Base-by-base conservation (phyloP, 2,329 filamentous ascomycete species). In the Mycosphaerelloides madeirae region DNA sequence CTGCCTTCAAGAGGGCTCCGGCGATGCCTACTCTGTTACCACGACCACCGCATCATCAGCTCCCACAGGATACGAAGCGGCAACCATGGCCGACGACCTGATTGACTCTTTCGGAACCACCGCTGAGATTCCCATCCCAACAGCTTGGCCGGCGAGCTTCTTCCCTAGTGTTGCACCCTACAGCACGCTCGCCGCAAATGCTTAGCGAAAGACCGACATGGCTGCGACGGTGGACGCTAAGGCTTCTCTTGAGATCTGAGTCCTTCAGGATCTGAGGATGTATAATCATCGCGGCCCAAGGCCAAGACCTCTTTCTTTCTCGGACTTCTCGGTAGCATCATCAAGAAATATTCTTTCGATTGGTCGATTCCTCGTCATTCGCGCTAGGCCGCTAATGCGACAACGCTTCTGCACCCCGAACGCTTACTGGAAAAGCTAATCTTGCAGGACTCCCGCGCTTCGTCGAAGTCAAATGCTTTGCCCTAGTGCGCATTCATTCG, bases 1-100 rank as follows among this genome's bases (percentile, higher is more conserved):
- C 14, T 78, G 76, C 53, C 56, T 78, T 33, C 65, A 70, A 50
- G 47, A 51, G 15, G 64, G 65, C 1, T 38, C 53, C 4, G 47
- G 40, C 15, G 39, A 44, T 1, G 39, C 52, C 19, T 70, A 70
- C 51, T 51, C 60, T 16, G 61, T 57, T 13, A 57, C 52, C 5
- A 70, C 65, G 3, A 55, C 46, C 8, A 68, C 66, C 1, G 59
- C 66, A 9, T 64, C 58, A 8, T 46, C 56, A 4, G 64, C 64
- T 3, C 68, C 69, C 1, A 57, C 59, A 2, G 67, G 63, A 7
- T 71, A 70, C 44, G 37, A 51, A 16, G 68, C 68, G 1, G 49
- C 66, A 4, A 66, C 44, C 7, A 68, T 72, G 69, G 41, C 57
- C 9, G 59, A 49, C 3, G 62, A 67, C 52, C 39, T 65, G 36